Conservation (phyloP, 2,329 filamentous ascomycete genomes). For the Fonsecaea nubica region DNA sequence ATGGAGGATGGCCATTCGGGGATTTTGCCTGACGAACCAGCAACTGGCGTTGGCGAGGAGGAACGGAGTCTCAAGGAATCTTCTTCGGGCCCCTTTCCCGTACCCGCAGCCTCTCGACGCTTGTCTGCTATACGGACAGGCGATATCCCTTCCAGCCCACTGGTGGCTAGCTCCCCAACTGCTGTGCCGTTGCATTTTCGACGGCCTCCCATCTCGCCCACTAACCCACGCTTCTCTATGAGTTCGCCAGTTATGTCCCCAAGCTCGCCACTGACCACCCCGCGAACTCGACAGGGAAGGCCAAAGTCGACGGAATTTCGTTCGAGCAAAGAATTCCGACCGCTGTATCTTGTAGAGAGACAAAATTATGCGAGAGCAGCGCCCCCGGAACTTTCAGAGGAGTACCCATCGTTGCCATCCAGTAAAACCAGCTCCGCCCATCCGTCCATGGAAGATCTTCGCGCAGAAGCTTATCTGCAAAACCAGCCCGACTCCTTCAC, state of each 20-base stretch:
- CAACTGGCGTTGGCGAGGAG: conserved; percentile 24
- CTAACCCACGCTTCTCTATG: conserved; percentile 47
- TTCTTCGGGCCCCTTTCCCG: conserved; percentile 44
- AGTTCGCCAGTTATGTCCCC: conserved; percentile 44
- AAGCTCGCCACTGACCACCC: conserved; percentile 51
- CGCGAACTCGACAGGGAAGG: conserved; percentile 53
- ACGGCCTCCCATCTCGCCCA: conserved; percentile 55
- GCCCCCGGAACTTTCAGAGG: conserved; percentile 49
- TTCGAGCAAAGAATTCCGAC: conserved; percentile 71
- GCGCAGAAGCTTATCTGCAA: conserved; percentile 45
- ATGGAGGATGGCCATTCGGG: not conserved
- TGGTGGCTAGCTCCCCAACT: conserved; percentile 55
- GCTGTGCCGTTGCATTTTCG: conserved; percentile 60
- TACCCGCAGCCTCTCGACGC: conserved; percentile 20
- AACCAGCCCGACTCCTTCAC: conserved; percentile 36
- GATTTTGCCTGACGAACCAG: not conserved
- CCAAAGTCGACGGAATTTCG: conserved; percentile 61
- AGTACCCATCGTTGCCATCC: conserved; percentile 58
- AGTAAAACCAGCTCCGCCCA: conserved; percentile 58
- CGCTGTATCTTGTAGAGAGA: conserved; percentile 80
- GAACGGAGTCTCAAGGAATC: conserved; percentile 42
- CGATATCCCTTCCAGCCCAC: conserved; percentile 36
- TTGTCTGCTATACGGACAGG: conserved; percentile 35
- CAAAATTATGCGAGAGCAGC: conserved; percentile 53
- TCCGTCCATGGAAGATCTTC: conserved; percentile 54